Base-by-base conservation (phyloP, 495 filamentous ascomycete genomes). In the Xylaria nigripes region DNA sequence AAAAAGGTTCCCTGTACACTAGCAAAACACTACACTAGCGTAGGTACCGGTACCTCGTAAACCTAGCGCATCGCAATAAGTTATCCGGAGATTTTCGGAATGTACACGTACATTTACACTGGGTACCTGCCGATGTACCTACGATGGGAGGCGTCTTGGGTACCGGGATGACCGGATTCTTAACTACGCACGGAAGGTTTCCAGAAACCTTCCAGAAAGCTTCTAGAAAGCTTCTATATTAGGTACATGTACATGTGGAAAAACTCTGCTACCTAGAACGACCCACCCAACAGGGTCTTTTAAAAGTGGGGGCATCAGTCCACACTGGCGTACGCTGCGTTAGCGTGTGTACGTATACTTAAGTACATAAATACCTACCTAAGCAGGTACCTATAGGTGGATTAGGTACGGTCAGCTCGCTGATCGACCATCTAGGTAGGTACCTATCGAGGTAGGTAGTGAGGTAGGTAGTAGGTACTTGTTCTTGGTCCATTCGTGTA, bases 141-240 rank as follows among this genome's bases (percentile, higher is more conserved):
- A 4, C 9, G 9, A 29, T 9, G 9, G 9, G 4, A 29, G 27
- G 4, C 4, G 9, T 9, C 27, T 29, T 29, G 9, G n/a, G n/a
- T n/a, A 22, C 61, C 63, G 64, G 64, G 32, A 52, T 60, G 36
- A 22, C 63, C 63, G 63, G 40, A 16, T 23, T 53, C 58, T 52
- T 45, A 42, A 38, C 49, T 42, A 34, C 21, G 55, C 25, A 23
- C 1, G 47, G 61, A 62, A 67, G 59, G 41, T 32, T 61, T 67
- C 64, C 50, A 57, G 64, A 67, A 64, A 50, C 3, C 47, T 60
- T 60, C 51, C 27, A 48, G 53, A 55, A 55, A 50, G 24, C 3
- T 49, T 55, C 53, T 49, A 44, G 52, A 55, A 55, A 43, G 18
- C 15, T 55, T 55, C 36, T 36, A 36, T 22, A 32, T 5, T 22